Evolutionary conservation across 2,329 filamentous ascomycete genomes (phyloP), one percentile per base, ranked within the genome.

Genomic region (Colletotrichum graminicola): DNA sequence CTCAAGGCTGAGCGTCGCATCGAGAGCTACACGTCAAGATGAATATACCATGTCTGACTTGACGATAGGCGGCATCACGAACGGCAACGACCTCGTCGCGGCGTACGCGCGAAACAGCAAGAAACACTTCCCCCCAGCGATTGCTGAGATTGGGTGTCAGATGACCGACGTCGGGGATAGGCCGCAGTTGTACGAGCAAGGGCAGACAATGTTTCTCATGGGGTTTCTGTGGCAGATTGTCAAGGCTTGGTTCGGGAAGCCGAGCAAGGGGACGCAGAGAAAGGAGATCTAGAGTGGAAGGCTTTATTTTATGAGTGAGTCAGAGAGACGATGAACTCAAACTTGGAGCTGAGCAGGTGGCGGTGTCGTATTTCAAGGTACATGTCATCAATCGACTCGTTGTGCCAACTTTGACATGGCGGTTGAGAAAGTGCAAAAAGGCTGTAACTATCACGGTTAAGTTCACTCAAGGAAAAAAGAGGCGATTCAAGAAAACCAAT

Each of bases 51-150:
- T 57, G 23, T 12, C 23, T 16, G 26, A 26, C 16, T 26, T 16
- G 36, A 8, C 43, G 41, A 63, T 49, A 87, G 85, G 85, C n/a
- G 86, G 85, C 62, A 78, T 89, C 64, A 89, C 87, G 16, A 88
- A 88, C 72, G 86, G 86, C 41, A 88, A 88, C 74, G 87, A 89
- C 68, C 80, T 89, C 64, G 83, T 88, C 55, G 84, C 84, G 23
- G 86, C 86, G 2, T 89, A 88, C 75, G 82, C 83, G 11, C 82
- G 84, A 45, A 78, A 81, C 7, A 66, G 56, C 45, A 80, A 80
- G 54, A 79, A 81, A 65, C 81, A 82, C 66, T 86, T 87, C 75
- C 81, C 85, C 0, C 74, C 72, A 5, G 76, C 83, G 0, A 72
- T 87, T 21, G 85, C 80, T 12, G 86, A 88, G 75, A 74, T 86